These are phyloP conservation scores for Lipomyces orientalis DNA, from an alignment of 805 yeast species.

Conservation along the genomic window DNA sequence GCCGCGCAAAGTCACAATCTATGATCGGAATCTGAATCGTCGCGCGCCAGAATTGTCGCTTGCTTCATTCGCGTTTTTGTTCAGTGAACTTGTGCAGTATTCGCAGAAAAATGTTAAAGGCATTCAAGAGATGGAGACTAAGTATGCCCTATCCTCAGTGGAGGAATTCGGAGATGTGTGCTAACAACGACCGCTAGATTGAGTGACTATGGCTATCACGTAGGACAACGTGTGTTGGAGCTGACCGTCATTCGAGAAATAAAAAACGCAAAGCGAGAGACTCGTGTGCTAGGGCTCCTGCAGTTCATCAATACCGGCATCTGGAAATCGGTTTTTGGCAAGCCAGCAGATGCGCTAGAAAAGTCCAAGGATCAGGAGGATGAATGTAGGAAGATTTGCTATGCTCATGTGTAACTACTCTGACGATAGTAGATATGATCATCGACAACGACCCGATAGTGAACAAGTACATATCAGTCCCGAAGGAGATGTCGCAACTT, in stretches of 20 bases:
- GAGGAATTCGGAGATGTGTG: neutral
- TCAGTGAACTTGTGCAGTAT: conserved; percentile 72
- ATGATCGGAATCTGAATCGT: conserved; percentile 72
- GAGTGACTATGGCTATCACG: conserved; percentile 75
- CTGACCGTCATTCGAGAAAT: conserved; percentile 73
- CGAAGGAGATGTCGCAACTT: conserved; percentile 75
- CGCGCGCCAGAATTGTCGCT: conserved; percentile 70
- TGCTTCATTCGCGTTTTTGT: conserved; percentile 69
- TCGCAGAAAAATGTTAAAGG: conserved; percentile 66
- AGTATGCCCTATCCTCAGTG: conserved; percentile 22
- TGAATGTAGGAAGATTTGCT: conserved; percentile 49
- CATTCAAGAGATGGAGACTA: conserved; percentile 65
- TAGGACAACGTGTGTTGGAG: conserved; percentile 76
- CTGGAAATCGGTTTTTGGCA: conserved; percentile 78
- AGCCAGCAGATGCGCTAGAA: conserved; percentile 74
- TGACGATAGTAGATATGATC: conserved; percentile 58
- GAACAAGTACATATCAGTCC: conserved; percentile 74
- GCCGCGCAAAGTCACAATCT: conserved; percentile 49
- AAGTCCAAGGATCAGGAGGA: conserved; percentile 69
- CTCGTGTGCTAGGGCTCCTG: conserved; percentile 66
- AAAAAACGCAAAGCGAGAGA: conserved; percentile 67
- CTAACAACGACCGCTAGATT: conserved; percentile 47
- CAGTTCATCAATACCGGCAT: conserved; percentile 74
- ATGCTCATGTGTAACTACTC: conserved; percentile 45
- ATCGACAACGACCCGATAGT: conserved; percentile 75